phyloP scores from a whole-genome alignment of 164 flowering plant species.

The Houttuynia cordata region DNA sequence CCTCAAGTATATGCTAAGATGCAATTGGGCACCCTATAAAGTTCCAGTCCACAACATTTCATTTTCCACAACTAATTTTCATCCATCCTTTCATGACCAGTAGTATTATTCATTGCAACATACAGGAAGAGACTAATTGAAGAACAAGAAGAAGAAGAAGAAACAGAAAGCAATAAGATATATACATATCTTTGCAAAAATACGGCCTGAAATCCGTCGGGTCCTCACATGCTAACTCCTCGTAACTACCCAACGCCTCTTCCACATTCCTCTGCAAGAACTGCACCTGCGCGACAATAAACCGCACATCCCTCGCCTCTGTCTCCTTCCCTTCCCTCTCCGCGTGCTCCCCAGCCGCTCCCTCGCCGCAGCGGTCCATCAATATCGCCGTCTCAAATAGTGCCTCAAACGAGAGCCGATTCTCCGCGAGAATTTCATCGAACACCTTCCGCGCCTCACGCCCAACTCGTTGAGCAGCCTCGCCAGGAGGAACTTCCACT shows the following conservation, averaged over 20 bases:
- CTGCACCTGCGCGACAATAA: constrained; percentile 73
- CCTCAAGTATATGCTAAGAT: no score
- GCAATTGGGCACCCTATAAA: no score
- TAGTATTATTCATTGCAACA: no score
- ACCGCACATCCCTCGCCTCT: constrained; percentile 57
- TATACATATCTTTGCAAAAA: constrained; percentile 67
- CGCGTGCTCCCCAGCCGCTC: constrained; percentile 46
- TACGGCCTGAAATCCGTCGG: constrained; percentile 69
- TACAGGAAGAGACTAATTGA: no score
- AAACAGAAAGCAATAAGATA: constrained; percentile 32
- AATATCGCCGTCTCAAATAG: constrained; percentile 64
- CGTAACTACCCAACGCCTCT: constrained; percentile 55
- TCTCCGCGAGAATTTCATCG: constrained; percentile 50
- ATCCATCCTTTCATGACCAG: no score
- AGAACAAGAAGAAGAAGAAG: no score
- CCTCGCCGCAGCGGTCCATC: constrained; percentile 67
- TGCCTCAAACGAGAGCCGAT: constrained; percentile 64
- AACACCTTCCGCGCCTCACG: constrained; percentile 43
- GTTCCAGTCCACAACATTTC: no score
- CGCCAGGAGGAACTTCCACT: constrained; percentile 66
- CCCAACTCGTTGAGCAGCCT: constrained; percentile 54
- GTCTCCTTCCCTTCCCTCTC: constrained; percentile 32
- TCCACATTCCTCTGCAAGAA: constrained; percentile 74
- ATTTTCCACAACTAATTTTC: no score
- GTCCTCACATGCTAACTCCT: constrained; percentile 52